Base-by-base conservation (phyloP, 768 basidiomycete genomes). In the Russula earlei region DNA sequence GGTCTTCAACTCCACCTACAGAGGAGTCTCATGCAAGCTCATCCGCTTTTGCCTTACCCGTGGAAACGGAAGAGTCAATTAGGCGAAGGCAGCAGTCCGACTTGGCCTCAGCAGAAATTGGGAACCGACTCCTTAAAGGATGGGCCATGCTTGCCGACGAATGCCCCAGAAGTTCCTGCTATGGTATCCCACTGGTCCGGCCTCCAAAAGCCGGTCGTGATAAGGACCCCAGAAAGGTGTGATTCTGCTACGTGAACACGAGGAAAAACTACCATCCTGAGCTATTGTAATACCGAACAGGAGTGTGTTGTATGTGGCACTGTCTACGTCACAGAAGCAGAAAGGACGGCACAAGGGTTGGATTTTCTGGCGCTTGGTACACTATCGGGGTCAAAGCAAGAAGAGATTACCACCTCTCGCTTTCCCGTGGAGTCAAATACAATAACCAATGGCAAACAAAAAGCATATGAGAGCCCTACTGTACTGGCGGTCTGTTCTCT, bases 71-170 rank as follows among this genome's bases (percentile, higher is more conserved):
- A 61, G 81, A 83, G 60, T 77, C 75, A 22, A 70, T 81, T 22
- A 79, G 79, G 34, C 78, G 91, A 29, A 80, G 91, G 51, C 81
- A 83, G 56, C 90, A 92, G 67, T 89, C 87, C 2, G 90, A 93
- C 66, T 71, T 68, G 38, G 91, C 91, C 15, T 88, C 89, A 3
- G 70, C 82, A 49, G 85, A 86, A 64, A 87, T 93, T 29, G 91
- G 87, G 42, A 83, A 79, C 59, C 78, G 82, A 24, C 73, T 93
- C 56, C 70, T 93, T 44, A 82, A 81, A 63, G 91, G 87, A 38
- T 93, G 88, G 87, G 82, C 91, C 0, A 88, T 93, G 86, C 74
- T 93, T n/a, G 87, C 77, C 22, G 88, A 92, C 36, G 88, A 91
- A 70, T 93, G 91, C 65, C 80, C 81, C 0, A 85, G 80, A 62